Conservation (phyloP, 1,284 basidiomycete species). For the Ceratobasidium theobromae region DNA sequence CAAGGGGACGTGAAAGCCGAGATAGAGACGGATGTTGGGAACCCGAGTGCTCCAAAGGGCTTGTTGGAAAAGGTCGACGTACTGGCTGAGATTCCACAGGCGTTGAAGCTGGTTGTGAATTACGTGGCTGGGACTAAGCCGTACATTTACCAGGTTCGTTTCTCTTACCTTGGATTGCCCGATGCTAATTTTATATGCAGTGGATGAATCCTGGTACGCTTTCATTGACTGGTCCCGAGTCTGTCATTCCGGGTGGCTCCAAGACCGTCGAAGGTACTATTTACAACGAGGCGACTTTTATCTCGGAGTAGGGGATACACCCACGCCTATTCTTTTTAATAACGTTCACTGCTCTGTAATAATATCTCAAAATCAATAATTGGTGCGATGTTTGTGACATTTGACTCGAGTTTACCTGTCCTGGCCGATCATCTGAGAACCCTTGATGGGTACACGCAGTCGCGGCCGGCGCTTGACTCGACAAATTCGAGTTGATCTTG, state of each 20-base stretch:
- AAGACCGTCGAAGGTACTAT: conserved; percentile 62
- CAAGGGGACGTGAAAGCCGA: conserved; percentile 59
- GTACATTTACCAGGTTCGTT: conserved; percentile 83
- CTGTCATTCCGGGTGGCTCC: conserved; percentile 46
- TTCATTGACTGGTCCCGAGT: conserved; percentile 63
- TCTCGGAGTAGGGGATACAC: conserved; percentile 51
- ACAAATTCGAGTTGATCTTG: background rate
- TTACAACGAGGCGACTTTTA: conserved; percentile 91
- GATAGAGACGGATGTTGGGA: conserved; percentile 60
- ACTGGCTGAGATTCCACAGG: conserved; percentile 91
- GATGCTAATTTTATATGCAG: conserved; percentile 47
- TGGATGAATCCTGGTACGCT: conserved; percentile 79
- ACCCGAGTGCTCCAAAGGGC: conserved; percentile 60
- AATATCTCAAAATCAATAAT: too few species aligned
- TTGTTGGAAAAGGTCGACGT: conserved; percentile 97
- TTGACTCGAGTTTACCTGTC: background rate
- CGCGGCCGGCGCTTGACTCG: conserved; percentile 7
- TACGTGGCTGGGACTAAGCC: conserved; percentile 92
- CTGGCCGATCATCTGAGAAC: conserved; percentile 10
- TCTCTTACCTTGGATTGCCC: conserved; percentile 48
- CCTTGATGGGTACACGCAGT: conserved; percentile 21
- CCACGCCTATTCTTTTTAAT: background rate
- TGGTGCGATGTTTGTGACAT: conserved; percentile 10
- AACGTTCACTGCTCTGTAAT: background rate
- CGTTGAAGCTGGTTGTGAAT: conserved; percentile 85